Percentiles rank a stretch among this genome's conserved stretches.
Conservation (phyloP, 306 rosid species). For the Lathyrus oleraceus region DNA sequence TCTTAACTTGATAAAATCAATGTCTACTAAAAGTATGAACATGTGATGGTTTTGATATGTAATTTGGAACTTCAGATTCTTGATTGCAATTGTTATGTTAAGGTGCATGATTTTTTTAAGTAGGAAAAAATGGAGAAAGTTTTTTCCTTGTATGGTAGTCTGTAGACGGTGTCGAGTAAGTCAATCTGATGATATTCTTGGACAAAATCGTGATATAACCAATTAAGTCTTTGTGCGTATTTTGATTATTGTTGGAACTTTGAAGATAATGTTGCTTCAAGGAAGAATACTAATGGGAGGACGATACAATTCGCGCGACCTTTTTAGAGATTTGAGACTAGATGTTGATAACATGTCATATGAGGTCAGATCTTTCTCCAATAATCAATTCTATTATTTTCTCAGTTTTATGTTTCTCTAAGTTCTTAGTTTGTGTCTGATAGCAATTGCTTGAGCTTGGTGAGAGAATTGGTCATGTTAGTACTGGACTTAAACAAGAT, state of each 20-base stretch:
- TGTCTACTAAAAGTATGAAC: background rate
- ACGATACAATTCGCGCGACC: conserved; percentile 61
- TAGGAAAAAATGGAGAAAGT: too few relatives aligned
- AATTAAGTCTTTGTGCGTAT: conserved; percentile 5
- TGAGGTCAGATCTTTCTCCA: conserved; percentile 58
- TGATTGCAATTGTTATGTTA: conserved; percentile 6
- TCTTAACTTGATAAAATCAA: background rate
- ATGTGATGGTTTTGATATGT: background rate
- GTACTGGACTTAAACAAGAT: conserved; percentile 79
- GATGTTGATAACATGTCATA: conserved; percentile 95
- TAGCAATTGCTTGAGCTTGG: conserved; percentile 91
- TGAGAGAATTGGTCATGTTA: conserved; percentile 87
- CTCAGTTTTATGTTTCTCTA: conserved; percentile 13
- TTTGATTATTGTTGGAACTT: conserved; percentile 22
- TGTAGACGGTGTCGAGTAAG: background rate
- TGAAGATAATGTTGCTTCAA: conserved; percentile 80
- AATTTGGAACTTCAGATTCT: background rate
- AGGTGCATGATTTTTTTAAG: background rate
- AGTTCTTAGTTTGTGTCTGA: conserved; percentile 32
- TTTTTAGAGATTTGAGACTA: conserved; percentile 81
- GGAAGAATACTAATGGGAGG: conserved; percentile 74
- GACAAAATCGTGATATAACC: background rate
- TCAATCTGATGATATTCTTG: conserved; percentile 5
- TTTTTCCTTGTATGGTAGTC: background rate
- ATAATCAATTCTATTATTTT: too few relatives aligned